These are phyloP conservation scores for Alternaria rosae DNA, from an alignment of 2,329 filamentous ascomycete genomes.

Conservation along the genomic window DNA sequence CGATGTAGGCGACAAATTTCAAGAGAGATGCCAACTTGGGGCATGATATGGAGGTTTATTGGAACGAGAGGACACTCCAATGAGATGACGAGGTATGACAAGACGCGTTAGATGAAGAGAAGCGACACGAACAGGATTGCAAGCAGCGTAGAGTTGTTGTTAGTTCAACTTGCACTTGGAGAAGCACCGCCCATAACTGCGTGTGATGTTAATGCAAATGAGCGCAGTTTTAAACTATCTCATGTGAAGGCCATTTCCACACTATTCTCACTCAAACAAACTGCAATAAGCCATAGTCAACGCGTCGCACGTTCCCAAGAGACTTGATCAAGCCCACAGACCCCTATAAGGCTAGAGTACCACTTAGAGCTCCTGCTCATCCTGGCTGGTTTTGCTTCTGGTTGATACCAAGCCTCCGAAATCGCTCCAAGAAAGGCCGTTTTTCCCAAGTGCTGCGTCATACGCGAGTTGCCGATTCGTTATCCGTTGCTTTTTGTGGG, in stretches of 20 bases:
- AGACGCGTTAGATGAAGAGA: neutral
- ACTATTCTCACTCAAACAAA: neutral
- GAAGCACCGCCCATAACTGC: too few species aligned
- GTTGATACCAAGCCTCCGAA: slow-evolving; percentile 55
- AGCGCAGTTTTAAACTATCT: neutral
- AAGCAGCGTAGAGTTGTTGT: neutral
- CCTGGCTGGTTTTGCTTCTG: slow-evolving; percentile 15
- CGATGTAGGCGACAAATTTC: neutral
- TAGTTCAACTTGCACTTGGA: neutral
- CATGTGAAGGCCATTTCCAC: neutral
- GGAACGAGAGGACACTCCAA: neutral
- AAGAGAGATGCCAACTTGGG: neutral
- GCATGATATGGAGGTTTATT: neutral
- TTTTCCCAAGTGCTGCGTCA: slow-evolving; percentile 37
- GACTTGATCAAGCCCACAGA: neutral
- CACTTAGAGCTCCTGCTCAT: slow-evolving; percentile 32
- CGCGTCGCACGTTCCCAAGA: neutral
- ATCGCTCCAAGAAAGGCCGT: slow-evolving; percentile 51
- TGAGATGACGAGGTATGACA: neutral
- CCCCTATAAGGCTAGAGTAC: neutral
- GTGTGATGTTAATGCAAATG: neutral
- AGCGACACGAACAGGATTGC: neutral
- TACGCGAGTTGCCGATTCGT: slow-evolving; percentile 35
- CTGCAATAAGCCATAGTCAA: neutral
- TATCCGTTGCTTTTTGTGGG: slow-evolving; percentile 2